Evolutionary conservation across 768 basidiomycete species (phyloP).

Genomic region (Tubosaeta brunneosetosa): DNA sequence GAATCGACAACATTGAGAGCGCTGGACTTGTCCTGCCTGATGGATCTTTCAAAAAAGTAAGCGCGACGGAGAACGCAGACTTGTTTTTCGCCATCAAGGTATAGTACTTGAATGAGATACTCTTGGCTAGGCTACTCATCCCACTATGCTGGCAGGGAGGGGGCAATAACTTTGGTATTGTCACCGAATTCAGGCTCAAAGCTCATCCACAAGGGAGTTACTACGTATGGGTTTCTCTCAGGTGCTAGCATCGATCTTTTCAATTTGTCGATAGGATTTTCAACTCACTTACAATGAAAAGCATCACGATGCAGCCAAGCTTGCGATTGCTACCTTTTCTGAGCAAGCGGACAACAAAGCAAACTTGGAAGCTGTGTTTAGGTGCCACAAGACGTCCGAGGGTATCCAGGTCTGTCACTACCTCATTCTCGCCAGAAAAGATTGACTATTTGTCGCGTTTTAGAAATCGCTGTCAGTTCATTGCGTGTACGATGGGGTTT

Average conservation of each 20-base stretch:
- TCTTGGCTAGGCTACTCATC: not conserved
- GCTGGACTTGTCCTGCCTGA: slow-evolving; percentile 28
- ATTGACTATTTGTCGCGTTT: not conserved
- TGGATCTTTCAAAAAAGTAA: slow-evolving; percentile 13
- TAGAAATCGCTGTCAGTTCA: slow-evolving; percentile 1
- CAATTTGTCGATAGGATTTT: not conserved
- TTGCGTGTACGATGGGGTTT: slow-evolving; percentile 7
- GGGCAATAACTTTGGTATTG: slow-evolving; percentile 28
- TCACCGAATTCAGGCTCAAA: slow-evolving; percentile 22
- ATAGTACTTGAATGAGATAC: not conserved
- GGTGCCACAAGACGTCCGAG: not conserved
- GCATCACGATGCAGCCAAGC: not conserved
- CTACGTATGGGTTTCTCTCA: slow-evolving; percentile 4
- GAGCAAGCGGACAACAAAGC: slow-evolving; percentile 7
- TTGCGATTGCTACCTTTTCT: slow-evolving; percentile 2
- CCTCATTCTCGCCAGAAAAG: not conserved
- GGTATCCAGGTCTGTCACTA: slow-evolving; percentile 2
- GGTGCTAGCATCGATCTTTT: not conserved
- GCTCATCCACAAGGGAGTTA: slow-evolving; percentile 11
- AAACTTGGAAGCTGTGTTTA: slow-evolving; percentile 7
- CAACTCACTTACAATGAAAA: slow-evolving; percentile 2
- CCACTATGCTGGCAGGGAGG: slow-evolving; percentile 14
- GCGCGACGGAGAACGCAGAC: not conserved
- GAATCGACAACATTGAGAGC: slow-evolving; percentile 30
- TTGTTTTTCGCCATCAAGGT: slow-evolving; percentile 11